Evolutionary conservation across 495 filamentous ascomycete species (phyloP).

Genomic region (Jackrogersella minutella): DNA sequence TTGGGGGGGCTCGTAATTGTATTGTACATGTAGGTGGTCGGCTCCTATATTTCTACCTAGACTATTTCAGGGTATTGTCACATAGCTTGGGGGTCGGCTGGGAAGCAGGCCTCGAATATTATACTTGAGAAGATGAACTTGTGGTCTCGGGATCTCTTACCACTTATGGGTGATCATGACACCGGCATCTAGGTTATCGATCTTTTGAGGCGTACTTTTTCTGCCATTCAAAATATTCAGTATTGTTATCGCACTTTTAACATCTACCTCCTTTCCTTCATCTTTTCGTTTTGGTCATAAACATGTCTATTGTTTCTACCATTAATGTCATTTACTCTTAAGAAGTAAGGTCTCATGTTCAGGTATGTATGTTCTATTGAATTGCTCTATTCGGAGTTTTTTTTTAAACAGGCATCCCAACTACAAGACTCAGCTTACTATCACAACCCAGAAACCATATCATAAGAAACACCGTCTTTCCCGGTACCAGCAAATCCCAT

Average conservation of each 20-base stretch:
- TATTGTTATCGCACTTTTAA: not conserved
- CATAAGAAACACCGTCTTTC: not conserved
- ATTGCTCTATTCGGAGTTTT: not conserved
- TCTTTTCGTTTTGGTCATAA: no score
- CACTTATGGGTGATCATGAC: not conserved
- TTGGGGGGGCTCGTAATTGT: constrained; percentile 12
- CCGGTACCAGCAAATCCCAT: not conserved
- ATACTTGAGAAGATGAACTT: constrained; percentile 5
- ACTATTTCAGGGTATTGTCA: constrained; percentile 35
- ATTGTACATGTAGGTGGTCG: constrained; percentile 31
- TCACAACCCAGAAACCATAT: not conserved
- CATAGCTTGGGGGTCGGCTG: constrained; percentile 23
- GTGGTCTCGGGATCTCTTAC: not conserved
- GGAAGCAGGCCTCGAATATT: constrained; percentile 4
- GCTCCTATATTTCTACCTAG: constrained; percentile 17
- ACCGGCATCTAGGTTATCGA: not conserved
- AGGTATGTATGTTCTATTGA: not conserved
- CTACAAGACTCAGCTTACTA: not conserved
- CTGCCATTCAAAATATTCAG: not conserved
- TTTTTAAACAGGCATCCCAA: not conserved
- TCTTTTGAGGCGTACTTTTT: not conserved
- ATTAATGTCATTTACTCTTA: no score
- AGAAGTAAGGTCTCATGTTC: no score
- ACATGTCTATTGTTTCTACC: no score
- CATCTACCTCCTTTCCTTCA: no score